Percentiles rank a stretch among this genome's conserved stretches.
phyloP scores from a whole-genome alignment of 331 rosid genomes.

The Rhamnella rubrinervis region DNA sequence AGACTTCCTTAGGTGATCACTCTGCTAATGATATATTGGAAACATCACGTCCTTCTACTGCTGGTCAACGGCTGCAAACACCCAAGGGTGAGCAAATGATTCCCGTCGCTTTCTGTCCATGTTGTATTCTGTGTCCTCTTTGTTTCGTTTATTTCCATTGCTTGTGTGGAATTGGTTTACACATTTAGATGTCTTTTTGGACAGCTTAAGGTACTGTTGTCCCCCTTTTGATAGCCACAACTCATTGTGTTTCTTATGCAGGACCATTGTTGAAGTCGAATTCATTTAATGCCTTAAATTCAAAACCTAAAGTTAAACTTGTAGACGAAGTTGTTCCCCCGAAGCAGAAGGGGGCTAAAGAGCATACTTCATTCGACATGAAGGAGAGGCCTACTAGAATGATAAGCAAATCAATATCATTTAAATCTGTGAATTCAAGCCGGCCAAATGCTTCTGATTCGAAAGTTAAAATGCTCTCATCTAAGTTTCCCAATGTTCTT shows the following conservation, averaged over 20 bases:
- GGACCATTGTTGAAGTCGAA: conserved; percentile 70
- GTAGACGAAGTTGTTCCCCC: conserved; percentile 63
- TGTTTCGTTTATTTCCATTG: background rate
- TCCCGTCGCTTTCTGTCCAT: conserved; percentile 10
- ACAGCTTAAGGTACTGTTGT: background rate
- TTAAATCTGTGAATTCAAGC: conserved; percentile 50
- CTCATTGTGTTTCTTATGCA: conserved; percentile 34
- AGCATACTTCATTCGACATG: conserved; percentile 50
- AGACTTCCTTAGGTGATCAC: conserved; percentile 37
- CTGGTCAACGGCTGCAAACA: conserved; percentile 40
- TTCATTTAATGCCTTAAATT: conserved; percentile 59
- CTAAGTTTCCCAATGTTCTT: conserved; percentile 42
- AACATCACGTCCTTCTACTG: conserved; percentile 39
- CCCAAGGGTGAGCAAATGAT: conserved; percentile 43
- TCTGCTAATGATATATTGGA: conserved; percentile 35
- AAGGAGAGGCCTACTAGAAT: conserved; percentile 54
- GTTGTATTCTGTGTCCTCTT: background rate
- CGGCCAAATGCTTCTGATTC: conserved; percentile 53
- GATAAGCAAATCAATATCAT: conserved; percentile 67
- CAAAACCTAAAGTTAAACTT: conserved; percentile 67
- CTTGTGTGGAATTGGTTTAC: background rate
- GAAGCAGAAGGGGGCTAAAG: conserved; percentile 60
- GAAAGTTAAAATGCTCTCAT: conserved; percentile 66
- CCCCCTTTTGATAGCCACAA: background rate
- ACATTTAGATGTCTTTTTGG: background rate